Conservation (phyloP, 108 stramenopile genomes). For the Ochromonas danica region DNA sequence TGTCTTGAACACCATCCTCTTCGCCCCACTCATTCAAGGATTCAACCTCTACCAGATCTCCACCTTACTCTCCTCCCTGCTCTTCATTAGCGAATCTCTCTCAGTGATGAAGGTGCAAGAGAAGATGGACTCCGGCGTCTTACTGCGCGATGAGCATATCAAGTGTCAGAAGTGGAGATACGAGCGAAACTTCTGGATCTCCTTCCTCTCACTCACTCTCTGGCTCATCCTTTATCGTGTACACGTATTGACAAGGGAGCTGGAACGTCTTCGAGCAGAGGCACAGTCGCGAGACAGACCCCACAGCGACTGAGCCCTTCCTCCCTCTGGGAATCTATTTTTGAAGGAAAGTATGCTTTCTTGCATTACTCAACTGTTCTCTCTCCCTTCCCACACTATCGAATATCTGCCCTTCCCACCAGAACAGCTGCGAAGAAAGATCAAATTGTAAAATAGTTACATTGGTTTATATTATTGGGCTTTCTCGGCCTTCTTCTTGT, state of each 20-base stretch:
- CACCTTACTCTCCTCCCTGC: neutral
- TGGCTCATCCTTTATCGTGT: neutral
- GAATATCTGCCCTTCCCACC: no score
- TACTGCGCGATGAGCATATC: neutral
- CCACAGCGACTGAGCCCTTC: no score
- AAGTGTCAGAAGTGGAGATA: neutral
- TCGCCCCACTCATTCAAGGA: neutral
- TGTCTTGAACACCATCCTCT: neutral
- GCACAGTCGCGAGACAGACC: no score
- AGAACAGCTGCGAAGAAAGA: no score
- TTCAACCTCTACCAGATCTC: neutral
- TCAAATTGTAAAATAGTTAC: no score
- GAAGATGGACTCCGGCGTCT: neutral
- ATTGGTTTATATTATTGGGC: no score
- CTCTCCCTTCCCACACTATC: no score
- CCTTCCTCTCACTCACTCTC: neutral
- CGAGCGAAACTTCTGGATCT: neutral
- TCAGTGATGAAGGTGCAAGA: neutral
- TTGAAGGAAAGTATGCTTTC: no score
- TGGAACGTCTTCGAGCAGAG: no score
- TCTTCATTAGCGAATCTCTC: neutral
- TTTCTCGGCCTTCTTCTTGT: no score
- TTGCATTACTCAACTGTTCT: no score
- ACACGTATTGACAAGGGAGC: neutral
- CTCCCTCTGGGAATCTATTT: no score